Percentiles rank a stretch among this genome's conserved stretches.
Evolutionary conservation across 495 filamentous ascomycete genomes (phyloP).

Genomic region (Aspergillus egyptiacus): DNA sequence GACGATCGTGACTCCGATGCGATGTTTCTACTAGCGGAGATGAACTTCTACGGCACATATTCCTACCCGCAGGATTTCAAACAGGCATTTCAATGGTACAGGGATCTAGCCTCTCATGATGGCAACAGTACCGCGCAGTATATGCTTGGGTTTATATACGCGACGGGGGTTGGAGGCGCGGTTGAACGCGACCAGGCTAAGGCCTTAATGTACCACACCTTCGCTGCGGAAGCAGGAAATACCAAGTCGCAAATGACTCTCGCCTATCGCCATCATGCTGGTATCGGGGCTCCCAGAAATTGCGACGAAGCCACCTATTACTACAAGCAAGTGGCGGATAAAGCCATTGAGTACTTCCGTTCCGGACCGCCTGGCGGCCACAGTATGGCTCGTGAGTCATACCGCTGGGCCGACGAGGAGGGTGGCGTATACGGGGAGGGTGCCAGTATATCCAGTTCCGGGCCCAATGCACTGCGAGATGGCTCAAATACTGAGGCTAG

Average conservation of each 20-base stretch:
- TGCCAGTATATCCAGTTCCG: conserved; percentile 84
- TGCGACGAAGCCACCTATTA: conserved; percentile 81
- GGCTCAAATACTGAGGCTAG: conserved; percentile 67
- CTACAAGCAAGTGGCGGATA: conserved; percentile 92
- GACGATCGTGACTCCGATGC: conserved; percentile 74
- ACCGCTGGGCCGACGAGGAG: conserved; percentile 74
- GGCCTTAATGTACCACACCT: conserved; percentile 88
- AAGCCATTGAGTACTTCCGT: conserved; percentile 77
- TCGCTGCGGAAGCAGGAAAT: conserved; percentile 80
- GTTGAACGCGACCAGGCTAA: conserved; percentile 88
- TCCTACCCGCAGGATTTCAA: conserved; percentile 79
- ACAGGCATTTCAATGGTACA: conserved; percentile 76
- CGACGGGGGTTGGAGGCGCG: conserved; percentile 77
- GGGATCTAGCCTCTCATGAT: conserved; percentile 64
- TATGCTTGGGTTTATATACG: conserved; percentile 96
- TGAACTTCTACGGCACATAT: conserved; percentile 96
- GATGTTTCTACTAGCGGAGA: conserved; percentile 82
- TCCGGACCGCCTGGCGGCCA: conserved; percentile 90
- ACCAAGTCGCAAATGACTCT: conserved; percentile 89
- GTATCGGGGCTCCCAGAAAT: conserved; percentile 76
- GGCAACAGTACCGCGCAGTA: conserved; percentile 90
- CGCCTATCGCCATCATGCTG: conserved; percentile 78
- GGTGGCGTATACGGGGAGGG: conserved; percentile 95
- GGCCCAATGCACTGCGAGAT: conserved; percentile 70
- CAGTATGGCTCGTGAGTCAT: conserved; percentile 65